These are phyloP conservation scores for Entonaema liquescens DNA, from an alignment of 495 filamentous ascomycete genomes.

Conservation along the genomic window DNA sequence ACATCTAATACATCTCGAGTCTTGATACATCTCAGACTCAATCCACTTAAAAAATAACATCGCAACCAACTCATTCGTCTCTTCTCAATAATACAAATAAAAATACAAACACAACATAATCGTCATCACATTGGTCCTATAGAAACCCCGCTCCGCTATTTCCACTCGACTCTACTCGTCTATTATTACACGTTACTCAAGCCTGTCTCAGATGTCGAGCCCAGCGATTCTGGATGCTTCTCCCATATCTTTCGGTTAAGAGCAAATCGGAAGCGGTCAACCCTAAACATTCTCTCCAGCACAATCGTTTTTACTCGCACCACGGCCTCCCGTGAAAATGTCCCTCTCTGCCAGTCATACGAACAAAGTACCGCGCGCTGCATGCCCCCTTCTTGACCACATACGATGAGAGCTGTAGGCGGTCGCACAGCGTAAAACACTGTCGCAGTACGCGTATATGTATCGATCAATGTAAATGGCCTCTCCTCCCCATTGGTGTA, in stretches of 20 bases:
- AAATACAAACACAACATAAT: neutral
- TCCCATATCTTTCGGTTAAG: neutral
- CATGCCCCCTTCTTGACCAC: neutral
- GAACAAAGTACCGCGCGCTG: neutral
- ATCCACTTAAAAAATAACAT: no score
- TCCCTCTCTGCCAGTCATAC: neutral
- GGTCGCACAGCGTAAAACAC: neutral
- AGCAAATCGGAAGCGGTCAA: conserved; percentile 3
- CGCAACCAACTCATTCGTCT: neutral
- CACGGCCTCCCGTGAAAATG: neutral
- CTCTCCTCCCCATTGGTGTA: neutral
- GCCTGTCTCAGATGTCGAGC: neutral
- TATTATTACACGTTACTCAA: neutral
- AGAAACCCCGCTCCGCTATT: neutral
- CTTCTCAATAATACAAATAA: neutral
- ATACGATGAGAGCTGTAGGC: neutral
- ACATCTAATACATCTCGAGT: no score
- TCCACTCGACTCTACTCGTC: no score
- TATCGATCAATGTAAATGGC: neutral
- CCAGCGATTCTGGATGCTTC: neutral
- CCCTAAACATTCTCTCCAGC: neutral
- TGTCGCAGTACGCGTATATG: neutral
- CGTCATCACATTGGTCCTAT: neutral
- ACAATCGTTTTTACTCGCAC: neutral
- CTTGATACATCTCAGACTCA: no score